A percentile compares a stretch with the other conserved stretches of the same genome.
phyloP scores from a whole-genome alignment of 2,329 filamentous ascomycete species.

The Phaeophleospora eucalypticola region DNA sequence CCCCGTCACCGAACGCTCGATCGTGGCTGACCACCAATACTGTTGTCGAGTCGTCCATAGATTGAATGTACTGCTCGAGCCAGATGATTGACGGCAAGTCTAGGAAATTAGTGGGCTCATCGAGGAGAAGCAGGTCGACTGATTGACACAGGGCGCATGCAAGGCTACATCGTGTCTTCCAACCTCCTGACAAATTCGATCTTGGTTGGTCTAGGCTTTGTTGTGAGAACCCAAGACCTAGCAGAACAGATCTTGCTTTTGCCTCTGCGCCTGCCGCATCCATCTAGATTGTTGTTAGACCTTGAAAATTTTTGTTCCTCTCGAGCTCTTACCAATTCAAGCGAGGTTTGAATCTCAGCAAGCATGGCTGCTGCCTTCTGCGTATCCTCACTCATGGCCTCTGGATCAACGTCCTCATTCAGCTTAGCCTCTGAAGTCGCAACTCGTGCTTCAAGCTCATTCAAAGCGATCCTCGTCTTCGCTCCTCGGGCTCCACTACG shows the following conservation, averaged over 20 bases:
- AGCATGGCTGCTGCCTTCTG: constrained; percentile 67
- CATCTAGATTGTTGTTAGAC: constrained; percentile 13
- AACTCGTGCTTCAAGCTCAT: constrained; percentile 63
- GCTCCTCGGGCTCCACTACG: constrained; percentile 71
- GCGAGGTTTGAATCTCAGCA: constrained; percentile 61
- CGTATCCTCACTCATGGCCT: constrained; percentile 59
- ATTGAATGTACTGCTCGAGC: constrained; percentile 68
- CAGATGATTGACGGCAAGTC: constrained; percentile 80
- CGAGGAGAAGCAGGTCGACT: constrained; percentile 73
- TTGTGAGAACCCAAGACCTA: constrained; percentile 68
- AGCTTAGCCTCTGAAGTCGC: constrained; percentile 34
- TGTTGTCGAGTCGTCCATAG: constrained; percentile 55
- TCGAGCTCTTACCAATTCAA: constrained; percentile 53
- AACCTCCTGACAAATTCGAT: constrained; percentile 65
- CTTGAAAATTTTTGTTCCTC: constrained; percentile 5
- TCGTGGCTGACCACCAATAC: constrained; percentile 81
- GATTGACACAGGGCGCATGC: constrained; percentile 62
- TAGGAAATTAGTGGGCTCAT: constrained; percentile 84
- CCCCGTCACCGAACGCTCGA: constrained; percentile 71
- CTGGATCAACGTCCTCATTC: constrained; percentile 50
- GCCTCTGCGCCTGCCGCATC: constrained; percentile 44
- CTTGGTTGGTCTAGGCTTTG: constrained; percentile 57
- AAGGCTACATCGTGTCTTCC: constrained; percentile 42
- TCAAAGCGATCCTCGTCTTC: constrained; percentile 70
- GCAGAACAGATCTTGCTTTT: constrained; percentile 61